These are phyloP conservation scores for Fusarium sulawesiense DNA, from an alignment of 2,329 filamentous ascomycete genomes.

Conservation along the genomic window DNA sequence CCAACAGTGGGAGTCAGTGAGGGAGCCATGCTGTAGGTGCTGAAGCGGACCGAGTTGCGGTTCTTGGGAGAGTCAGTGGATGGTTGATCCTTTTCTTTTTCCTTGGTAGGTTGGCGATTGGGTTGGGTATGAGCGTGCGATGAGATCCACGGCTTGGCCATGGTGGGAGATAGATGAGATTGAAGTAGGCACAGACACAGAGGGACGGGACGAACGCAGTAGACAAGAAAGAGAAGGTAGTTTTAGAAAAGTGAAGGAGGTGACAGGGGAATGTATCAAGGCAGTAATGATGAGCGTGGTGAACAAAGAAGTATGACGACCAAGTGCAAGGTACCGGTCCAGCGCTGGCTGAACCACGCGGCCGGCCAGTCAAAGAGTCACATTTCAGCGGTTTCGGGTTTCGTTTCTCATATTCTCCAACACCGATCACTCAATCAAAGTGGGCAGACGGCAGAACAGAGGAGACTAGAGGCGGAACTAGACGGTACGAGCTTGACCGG, in stretches of 20 bases:
- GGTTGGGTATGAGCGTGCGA: conserved; percentile 30
- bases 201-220: background rate
- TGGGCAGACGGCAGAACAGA: conserved; percentile 28
- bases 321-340: conserved; percentile 11
- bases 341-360: conserved; percentile 31
- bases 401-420: conserved; percentile 15
- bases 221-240: conserved; percentile 3
- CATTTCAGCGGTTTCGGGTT: conserved; percentile 24
- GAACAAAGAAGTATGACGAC: conserved; percentile 26
- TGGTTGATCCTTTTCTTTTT: conserved; percentile 31
- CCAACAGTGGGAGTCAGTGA: conserved; percentile 69
- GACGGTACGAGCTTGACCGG: conserved; percentile 22
- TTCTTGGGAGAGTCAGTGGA: conserved; percentile 52
- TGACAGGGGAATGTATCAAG: conserved; percentile 34
- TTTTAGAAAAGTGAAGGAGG: background rate
- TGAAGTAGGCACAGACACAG: conserved; percentile 8
- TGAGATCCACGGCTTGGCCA: conserved; percentile 40
- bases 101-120: conserved; percentile 24
- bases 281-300: conserved; percentile 26
- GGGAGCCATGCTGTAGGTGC: conserved; percentile 70
- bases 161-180: conserved; percentile 20
- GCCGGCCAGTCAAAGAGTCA: conserved; percentile 28
- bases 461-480: conserved; percentile 31
- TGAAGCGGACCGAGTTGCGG: conserved; percentile 67
- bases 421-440: conserved; percentile 18